phyloP scores from a whole-genome alignment of 164 flowering plant species.

The Kingdonia uniflora region DNA sequence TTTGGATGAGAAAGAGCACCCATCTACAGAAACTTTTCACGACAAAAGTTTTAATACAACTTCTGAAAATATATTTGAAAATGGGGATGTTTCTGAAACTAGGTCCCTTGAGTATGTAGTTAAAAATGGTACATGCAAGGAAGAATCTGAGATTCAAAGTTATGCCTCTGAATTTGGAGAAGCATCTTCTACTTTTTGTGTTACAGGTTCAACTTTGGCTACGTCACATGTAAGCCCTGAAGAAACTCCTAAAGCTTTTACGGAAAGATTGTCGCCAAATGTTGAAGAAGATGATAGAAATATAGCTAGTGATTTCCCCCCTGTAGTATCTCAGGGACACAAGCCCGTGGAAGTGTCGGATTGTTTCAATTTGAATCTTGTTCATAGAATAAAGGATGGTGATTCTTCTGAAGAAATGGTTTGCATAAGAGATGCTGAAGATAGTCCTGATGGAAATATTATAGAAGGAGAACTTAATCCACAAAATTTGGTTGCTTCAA shows the following conservation, averaged over 20 bases:
- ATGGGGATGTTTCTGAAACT: slow-evolving; percentile 11
- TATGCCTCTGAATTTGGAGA: slow-evolving; percentile 22
- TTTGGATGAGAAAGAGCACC: slow-evolving; percentile 23
- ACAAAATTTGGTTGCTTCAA: slow-evolving; percentile 9
- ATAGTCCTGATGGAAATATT: slow-evolving; percentile 8
- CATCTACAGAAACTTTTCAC: slow-evolving; percentile 21
- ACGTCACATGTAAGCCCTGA: slow-evolving; percentile 12
- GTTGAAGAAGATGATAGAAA: slow-evolving; percentile 10
- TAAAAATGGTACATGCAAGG: slow-evolving; percentile 6
- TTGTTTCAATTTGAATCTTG: slow-evolving; percentile 9
- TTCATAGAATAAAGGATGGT: no score
- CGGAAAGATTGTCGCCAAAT: slow-evolving; percentile 3
- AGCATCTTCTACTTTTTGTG: slow-evolving; percentile 17
- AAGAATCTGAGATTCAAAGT: slow-evolving; percentile 11
- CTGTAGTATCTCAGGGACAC: slow-evolving; percentile 13
- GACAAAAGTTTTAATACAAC: slow-evolving; percentile 19
- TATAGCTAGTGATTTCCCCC: slow-evolving; percentile 5
- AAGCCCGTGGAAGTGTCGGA: slow-evolving; percentile 14
- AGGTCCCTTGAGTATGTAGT: slow-evolving; percentile 13
- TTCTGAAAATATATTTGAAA: slow-evolving; percentile 9
- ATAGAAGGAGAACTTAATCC: slow-evolving; percentile 10
- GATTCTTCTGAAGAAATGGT: slow-evolving; percentile 9
- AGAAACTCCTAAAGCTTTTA: slow-evolving; percentile 8
- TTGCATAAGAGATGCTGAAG: slow-evolving; percentile 15
- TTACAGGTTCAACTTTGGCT: slow-evolving; percentile 13